Base-by-base conservation (phyloP, 2,329 filamentous ascomycete species). In the Aspergillus chevalieri region DNA sequence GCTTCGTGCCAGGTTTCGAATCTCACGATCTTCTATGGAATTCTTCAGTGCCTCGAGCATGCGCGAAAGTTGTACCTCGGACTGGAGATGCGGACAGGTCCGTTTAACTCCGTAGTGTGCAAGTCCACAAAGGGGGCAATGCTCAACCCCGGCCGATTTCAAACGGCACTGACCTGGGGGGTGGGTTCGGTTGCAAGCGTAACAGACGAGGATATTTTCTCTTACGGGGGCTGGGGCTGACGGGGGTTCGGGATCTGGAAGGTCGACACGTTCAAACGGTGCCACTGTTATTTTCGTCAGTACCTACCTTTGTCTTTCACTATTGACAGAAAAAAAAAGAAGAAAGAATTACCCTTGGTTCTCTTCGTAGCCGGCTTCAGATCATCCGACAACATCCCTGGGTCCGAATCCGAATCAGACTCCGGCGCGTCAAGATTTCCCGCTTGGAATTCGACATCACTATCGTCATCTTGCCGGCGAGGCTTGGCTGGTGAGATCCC, bases 61-160 rank as follows among this genome's bases (percentile, higher is more conserved):
- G 17, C 78, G 70, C 47, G 78, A 74, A 14, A 89, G 74, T 59
- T 87, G 78, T 3, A 76, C 78, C 53, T 86, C 80, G 3, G 81
- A 81, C 47, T 72, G 73, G 46, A 88, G 74, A 60, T 84, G 80
- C 12, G 83, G 80, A 59, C 85, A 88, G 7, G 74, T 76, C 28
- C 79, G 74, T 1, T 68, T 66, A 47, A 73, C 62, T 2, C 82
- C 82, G 53, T 74, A 80, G 60, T 86, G 83, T 1, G 80, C 79
- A 19, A 81, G 74, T 14, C 83, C 82, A 53, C 85, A 87, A 6
- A 86, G 73, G 6, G 78, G 78, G 64, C 85, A 88, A 56, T 78
- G 68, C 58, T 86, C 82, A 2, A 78, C 72, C 2, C 81, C 80
- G 7, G 78, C 77, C 4, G 74, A 55, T 61, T 83, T 84, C 28